phyloP scores from a whole-genome alignment of 768 basidiomycete genomes.

The Tylopilus subfusipes region DNA sequence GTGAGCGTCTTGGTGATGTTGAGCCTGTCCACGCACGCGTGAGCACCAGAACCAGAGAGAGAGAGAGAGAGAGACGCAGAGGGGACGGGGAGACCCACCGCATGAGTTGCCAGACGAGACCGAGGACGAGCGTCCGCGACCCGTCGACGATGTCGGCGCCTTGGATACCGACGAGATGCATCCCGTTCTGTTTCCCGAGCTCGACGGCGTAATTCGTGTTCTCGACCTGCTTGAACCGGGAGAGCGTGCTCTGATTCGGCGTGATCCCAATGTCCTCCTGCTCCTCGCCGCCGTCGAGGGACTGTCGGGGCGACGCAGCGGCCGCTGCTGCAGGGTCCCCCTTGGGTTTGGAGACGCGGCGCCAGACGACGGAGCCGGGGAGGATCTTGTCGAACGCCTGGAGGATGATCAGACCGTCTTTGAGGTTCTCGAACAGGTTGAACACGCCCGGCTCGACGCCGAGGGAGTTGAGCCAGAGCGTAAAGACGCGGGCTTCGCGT shows the following conservation, averaged over 20 bases:
- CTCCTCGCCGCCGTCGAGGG: slow-evolving; percentile 53
- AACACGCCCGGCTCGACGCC: slow-evolving; percentile 95
- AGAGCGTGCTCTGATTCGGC: slow-evolving; percentile 79
- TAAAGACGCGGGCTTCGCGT: slow-evolving; percentile 96
- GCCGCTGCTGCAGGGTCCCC: no score
- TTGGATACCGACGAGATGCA: slow-evolving; percentile 97
- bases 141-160: slow-evolving; percentile 97
- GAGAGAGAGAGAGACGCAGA: no score
- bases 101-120: slow-evolving; percentile 98
- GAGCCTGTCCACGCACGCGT: slow-evolving; percentile 45
- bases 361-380: slow-evolving; percentile 92
- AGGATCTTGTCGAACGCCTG: slow-evolving; percentile 96
- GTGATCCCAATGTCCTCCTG: slow-evolving; percentile 80
- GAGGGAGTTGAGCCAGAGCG: slow-evolving; percentile 95
- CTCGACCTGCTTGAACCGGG: slow-evolving; percentile 96
- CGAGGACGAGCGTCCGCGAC: slow-evolving; percentile 87
- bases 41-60: no score
- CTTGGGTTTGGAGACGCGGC: slow-evolving; percentile 93
- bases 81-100: slow-evolving; percentile 44
- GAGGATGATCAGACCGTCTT: slow-evolving; percentile 86
- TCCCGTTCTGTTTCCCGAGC: slow-evolving; percentile 85
- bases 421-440: slow-evolving; percentile 94
- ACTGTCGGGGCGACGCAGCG: slow-evolving; percentile 36
- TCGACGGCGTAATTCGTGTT: slow-evolving; percentile 98
- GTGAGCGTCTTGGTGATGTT: slow-evolving; percentile 90